Evolutionary conservation across 306 rosid genomes (phyloP).

Genomic region (Cucumis cinereus): DNA sequence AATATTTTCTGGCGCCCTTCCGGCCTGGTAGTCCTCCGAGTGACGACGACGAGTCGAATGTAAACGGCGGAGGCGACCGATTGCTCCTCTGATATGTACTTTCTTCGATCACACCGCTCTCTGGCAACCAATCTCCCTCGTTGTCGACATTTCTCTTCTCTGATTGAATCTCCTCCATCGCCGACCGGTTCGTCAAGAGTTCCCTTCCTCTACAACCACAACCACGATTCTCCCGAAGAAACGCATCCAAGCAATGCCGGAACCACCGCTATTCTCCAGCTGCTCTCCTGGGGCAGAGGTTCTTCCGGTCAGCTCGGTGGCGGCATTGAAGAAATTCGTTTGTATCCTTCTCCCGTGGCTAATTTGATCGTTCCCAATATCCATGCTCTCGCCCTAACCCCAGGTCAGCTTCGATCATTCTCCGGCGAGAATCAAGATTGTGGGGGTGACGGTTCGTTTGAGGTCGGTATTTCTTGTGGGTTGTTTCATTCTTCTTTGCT

Average conservation of each 20-base stretch:
- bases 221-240: slow-evolving; percentile 18
- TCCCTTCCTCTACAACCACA: slow-evolving; percentile 54
- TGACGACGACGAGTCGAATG: neutral
- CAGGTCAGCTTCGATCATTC: slow-evolving; percentile 24
- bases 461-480: slow-evolving; percentile 83
- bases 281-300: slow-evolving; percentile 90
- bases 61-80: neutral
- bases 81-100: neutral
- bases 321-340: slow-evolving; percentile 70
- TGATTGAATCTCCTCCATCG: slow-evolving; percentile 7
- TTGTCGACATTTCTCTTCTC: slow-evolving; percentile 15
- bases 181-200: slow-evolving; percentile 21
- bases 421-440: neutral
- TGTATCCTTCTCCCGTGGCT: slow-evolving; percentile 79
- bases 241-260: slow-evolving; percentile 9
- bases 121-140: slow-evolving; percentile 18
- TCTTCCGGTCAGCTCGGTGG: slow-evolving; percentile 98
- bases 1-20: neutral
- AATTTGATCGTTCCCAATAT: slow-evolving; percentile 45
- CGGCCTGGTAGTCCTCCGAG: neutral
- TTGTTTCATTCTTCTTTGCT: slow-evolving; percentile 70
- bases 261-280: slow-evolving; percentile 32
- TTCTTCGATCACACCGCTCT: slow-evolving; percentile 15
- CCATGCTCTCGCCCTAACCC: slow-evolving; percentile 37
- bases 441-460: slow-evolving; percentile 1